Percentiles rank a stretch among this genome's conserved stretches.
phyloP scores from a whole-genome alignment of 164 flowering plant genomes.

The Cinnamomum chago region DNA sequence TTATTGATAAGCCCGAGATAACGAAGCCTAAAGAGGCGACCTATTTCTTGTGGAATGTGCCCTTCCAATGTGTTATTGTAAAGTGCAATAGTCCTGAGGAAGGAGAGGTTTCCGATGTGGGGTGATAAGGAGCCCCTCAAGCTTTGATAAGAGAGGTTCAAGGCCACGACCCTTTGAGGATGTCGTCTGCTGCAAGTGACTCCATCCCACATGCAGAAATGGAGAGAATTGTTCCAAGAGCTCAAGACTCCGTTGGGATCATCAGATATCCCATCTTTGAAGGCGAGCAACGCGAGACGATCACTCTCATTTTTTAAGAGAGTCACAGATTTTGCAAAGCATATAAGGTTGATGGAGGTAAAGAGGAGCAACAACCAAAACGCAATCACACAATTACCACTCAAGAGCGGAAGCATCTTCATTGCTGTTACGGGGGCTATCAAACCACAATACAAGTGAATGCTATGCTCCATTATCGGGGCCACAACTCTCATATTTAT shows the following conservation, averaged over 20 bases:
- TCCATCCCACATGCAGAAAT: slow-evolving; percentile 36
- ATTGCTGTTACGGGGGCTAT: no score
- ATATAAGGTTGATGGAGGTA: neutral
- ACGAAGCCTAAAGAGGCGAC: slow-evolving; percentile 26
- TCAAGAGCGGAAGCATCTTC: no score
- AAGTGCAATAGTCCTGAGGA: slow-evolving; percentile 33
- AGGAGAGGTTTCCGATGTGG: slow-evolving; percentile 38
- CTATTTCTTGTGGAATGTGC: slow-evolving; percentile 25
- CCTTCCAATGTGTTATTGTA: slow-evolving; percentile 32
- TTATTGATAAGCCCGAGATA: slow-evolving; percentile 29
- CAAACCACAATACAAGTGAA: no score
- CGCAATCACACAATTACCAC: neutral
- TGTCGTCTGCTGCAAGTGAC: slow-evolving; percentile 22
- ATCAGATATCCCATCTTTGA: slow-evolving; percentile 16
- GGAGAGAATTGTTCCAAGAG: slow-evolving; percentile 31
- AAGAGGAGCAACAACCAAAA: neutral
- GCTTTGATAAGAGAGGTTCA: slow-evolving; percentile 13
- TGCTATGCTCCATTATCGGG: no score
- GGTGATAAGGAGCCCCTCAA: slow-evolving; percentile 32
- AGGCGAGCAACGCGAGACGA: slow-evolving; percentile 10
- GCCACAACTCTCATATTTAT: no score
- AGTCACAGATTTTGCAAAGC: neutral
- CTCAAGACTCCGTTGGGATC: slow-evolving; percentile 23
- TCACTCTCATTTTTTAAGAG: slow-evolving; percentile 1
- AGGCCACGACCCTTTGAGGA: slow-evolving; percentile 16